Conservation (phyloP, 1,139 yeast species). For the Yamadazyma sp. region DNA sequence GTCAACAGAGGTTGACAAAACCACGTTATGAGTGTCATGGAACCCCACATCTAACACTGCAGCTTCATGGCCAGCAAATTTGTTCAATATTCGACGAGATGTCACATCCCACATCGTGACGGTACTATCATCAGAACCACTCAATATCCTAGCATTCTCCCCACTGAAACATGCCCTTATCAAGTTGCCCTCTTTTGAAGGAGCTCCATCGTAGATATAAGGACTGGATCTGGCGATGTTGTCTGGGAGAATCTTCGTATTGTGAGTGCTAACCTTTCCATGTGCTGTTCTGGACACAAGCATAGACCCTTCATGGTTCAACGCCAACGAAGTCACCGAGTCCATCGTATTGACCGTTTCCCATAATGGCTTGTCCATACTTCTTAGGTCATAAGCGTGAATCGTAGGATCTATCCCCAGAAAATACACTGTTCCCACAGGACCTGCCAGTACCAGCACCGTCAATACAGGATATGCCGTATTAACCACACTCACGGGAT, state of each 20-base stretch:
- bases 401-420: slow-evolving; percentile 71
- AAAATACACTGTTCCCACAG: slow-evolving; percentile 47
- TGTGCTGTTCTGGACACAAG: slow-evolving; percentile 59
- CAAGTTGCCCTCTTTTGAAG: slow-evolving; percentile 51
- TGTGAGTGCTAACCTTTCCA: slow-evolving; percentile 57
- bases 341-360: slow-evolving; percentile 43
- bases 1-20: slow-evolving; percentile 50
- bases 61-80: slow-evolving; percentile 61
- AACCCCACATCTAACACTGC: slow-evolving; percentile 59
- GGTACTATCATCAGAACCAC: slow-evolving; percentile 66
- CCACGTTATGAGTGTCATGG: slow-evolving; percentile 37
- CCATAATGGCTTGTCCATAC: slow-evolving; percentile 44
- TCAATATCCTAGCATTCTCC: slow-evolving; percentile 37
- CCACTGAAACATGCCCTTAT: slow-evolving; percentile 49
- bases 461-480: slow-evolving; percentile 61
- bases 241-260: slow-evolving; percentile 45
- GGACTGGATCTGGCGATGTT: slow-evolving; percentile 41
- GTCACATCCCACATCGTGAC: slow-evolving; percentile 63
- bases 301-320: slow-evolving; percentile 50
- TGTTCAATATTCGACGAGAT: slow-evolving; percentile 45
- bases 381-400: slow-evolving; percentile 55
- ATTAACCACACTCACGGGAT: slow-evolving; percentile 33
- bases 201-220: slow-evolving; percentile 57
- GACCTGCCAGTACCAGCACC: slow-evolving; percentile 35
- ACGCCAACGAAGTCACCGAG: slow-evolving; percentile 53